Percentiles rank a stretch among this genome's conserved stretches.
These are phyloP conservation scores for Naganishia onofrii DNA, from an alignment of 768 basidiomycete genomes.

Conservation along the genomic window DNA sequence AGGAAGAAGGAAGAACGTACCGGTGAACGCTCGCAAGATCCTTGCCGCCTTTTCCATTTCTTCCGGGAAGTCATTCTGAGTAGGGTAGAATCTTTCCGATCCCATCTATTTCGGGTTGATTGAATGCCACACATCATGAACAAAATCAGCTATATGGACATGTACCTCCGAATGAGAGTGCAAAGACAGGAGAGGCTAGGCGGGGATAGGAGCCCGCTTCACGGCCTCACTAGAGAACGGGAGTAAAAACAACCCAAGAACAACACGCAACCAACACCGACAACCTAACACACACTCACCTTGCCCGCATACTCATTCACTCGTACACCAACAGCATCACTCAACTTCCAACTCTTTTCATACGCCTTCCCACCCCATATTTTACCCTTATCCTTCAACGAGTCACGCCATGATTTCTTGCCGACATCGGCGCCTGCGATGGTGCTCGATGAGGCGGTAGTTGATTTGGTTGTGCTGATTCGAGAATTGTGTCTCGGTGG, in stretches of 20 bases:
- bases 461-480: slow-evolving; percentile 8
- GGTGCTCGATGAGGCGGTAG: slow-evolving; percentile 5
- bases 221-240: too few relatives aligned
- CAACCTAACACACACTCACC: slow-evolving; percentile 19
- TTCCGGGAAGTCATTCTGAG: slow-evolving; percentile 46
- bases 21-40: slow-evolving; percentile 50
- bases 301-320: slow-evolving; percentile 49
- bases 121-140: too few relatives aligned
- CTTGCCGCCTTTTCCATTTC: slow-evolving; percentile 51
- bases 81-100: slow-evolving; percentile 50
- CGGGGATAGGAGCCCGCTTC: not conserved
- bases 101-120: slow-evolving; percentile 36
- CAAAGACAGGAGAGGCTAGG: not conserved
- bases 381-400: slow-evolving; percentile 36
- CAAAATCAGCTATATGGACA: not conserved
- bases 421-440: slow-evolving; percentile 10
- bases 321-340: slow-evolving; percentile 46
- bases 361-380: slow-evolving; percentile 45
- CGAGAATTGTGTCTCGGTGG: slow-evolving; percentile 18
- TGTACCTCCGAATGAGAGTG: not conserved
- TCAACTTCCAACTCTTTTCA: slow-evolving; percentile 42
- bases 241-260: too few relatives aligned
- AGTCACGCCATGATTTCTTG: slow-evolving; percentile 36
- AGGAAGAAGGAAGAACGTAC: slow-evolving; percentile 37
- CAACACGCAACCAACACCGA: too few relatives aligned